A percentile compares a stretch with the other conserved stretches of the same genome.
Evolutionary conservation across 2,329 filamentous ascomycete genomes (phyloP).

Genomic region (Rachicladosporium sp.): DNA sequence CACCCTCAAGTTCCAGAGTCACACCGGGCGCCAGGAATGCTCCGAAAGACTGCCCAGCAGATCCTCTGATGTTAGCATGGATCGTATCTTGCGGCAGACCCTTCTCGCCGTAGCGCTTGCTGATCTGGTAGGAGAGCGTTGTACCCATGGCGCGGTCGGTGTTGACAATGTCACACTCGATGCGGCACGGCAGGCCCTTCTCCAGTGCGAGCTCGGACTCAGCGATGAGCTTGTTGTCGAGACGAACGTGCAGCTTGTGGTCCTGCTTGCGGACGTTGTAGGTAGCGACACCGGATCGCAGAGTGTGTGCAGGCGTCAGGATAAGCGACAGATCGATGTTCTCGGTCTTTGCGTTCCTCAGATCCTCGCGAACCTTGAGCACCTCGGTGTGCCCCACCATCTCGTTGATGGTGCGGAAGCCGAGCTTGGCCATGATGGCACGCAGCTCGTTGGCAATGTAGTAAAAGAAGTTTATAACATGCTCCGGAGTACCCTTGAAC

Average conservation of each 20-base stretch:
- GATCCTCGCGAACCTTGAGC: slow-evolving; percentile 74
- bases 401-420: slow-evolving; percentile 90
- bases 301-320: slow-evolving; percentile 87
- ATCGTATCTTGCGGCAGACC: slow-evolving; percentile 87
- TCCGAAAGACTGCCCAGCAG: slow-evolving; percentile 91
- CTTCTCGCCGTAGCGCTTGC: slow-evolving; percentile 78
- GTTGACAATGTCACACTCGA: slow-evolving; percentile 94
- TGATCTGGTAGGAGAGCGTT: slow-evolving; percentile 90
- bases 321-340: slow-evolving; percentile 91
- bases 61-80: slow-evolving; percentile 92
- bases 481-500: slow-evolving; percentile 83
- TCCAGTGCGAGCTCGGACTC: slow-evolving; percentile 90
- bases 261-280: slow-evolving; percentile 98
- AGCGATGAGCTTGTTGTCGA: slow-evolving; percentile 94
- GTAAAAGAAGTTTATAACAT: slow-evolving; percentile 99
- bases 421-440: slow-evolving; percentile 92
- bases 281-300: slow-evolving; percentile 84
- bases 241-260: slow-evolving; percentile 78
- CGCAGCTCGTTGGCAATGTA: slow-evolving; percentile 92
- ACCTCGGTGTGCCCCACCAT: slow-evolving; percentile 91
- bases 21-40: slow-evolving; percentile 88
- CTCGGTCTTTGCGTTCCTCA: slow-evolving; percentile 76
- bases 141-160: slow-evolving; percentile 90
- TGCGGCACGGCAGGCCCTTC: slow-evolving; percentile 82
- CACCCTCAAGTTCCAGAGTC: slow-evolving; percentile 88